Evolutionary conservation across 1,139 yeast genomes (phyloP), one percentile per base, ranked within the genome.

Genomic region (Kodamaea alishanica): DNA sequence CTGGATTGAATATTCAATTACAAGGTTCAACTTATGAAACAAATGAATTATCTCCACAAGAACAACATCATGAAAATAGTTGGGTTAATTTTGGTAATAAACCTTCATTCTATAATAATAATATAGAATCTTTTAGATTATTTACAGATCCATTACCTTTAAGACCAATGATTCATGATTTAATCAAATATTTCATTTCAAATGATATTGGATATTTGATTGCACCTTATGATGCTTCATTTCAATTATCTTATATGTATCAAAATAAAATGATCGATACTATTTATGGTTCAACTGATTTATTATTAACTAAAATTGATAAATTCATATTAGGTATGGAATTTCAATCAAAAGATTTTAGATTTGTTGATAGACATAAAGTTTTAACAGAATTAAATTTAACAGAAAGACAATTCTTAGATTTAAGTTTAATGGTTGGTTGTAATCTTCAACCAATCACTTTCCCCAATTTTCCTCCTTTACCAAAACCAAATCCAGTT

Each of bases 261-360:
- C 74, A 73, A 39, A 71, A 65, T 35, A 70, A 67, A 2, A 61
- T 73, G 31, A 76, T 90, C 40, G 95, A 90, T 59, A 80, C 86
- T 1, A 77, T 90, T 28, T 88, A 81, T 58, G 95, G 95, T 1
- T 84, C 96, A 7, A 81, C 90, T 2, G 97, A 92, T 52, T 71
- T 81, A 34, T 65, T 90, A 35, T 67, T 90, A 56, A 70, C 77
- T 10, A 63, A 67, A 29, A 73, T 85, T 30, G 94, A 84, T 45
- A 84, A 79, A 50, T 80, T 88, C 43, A 81, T 90, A 42, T 61
- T 83, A 36, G 79, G 83, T 20, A 74, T 88, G 73, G 95, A 86
- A 47, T 75, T 80, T 47, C 79, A 75, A 41, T 68, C 75, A 25
- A 76, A 75, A 46, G 81, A 75, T 42, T 84, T 88, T 55, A 72